Evolutionary conservation across 129 eudicot species (phyloP), one percentile per base, ranked within the genome.

Genomic region (Helichrysum umbraculigerum): DNA sequence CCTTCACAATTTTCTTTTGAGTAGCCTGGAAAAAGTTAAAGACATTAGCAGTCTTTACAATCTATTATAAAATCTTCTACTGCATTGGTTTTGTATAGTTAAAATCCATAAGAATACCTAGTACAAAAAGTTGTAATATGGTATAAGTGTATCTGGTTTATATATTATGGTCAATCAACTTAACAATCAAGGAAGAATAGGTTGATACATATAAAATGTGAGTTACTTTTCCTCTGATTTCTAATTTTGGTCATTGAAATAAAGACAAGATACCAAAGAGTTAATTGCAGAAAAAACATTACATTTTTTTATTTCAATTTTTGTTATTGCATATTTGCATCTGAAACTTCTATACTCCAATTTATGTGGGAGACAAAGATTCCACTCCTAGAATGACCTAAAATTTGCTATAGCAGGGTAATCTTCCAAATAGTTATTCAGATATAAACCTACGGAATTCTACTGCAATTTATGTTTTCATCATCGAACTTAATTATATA

Each of bases 1-100:
- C 98, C 78, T 88, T 91, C 81, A 91, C 89, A 56, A 80, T 87
- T 89, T 91, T 84, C 93, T 94, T 94, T 75, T 91, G 89, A 69
- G 98, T 94, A 73, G 98, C 98, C 98, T 91, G 90, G 60, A 83
- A 47, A 78, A 61, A 33, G 64, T 37, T 52, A 78, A 50, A 76
- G 39, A 39, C 6, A 66, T 22, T 16, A 72, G 30, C 61, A 66
- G 68, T 59, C 64, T 59, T 42, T 15, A 57, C 52, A 34, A 21
- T 20, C 22, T 34, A 15, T 25, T 56, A 15, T 20, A 35, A 47
- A 52, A 47, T 72, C 19, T 21, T 35, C 10, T 41, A 37, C 7
- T 28, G 37, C 62, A 28, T 70, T 54, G 17, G 21, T 34, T 47
- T 47, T 47, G n/a, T 47, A 12, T 44, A 2, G 16, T 0, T 2